These are phyloP conservation scores for Usnea hakonensis DNA, from an alignment of 495 filamentous ascomycete genomes.

Conservation along the genomic window DNA sequence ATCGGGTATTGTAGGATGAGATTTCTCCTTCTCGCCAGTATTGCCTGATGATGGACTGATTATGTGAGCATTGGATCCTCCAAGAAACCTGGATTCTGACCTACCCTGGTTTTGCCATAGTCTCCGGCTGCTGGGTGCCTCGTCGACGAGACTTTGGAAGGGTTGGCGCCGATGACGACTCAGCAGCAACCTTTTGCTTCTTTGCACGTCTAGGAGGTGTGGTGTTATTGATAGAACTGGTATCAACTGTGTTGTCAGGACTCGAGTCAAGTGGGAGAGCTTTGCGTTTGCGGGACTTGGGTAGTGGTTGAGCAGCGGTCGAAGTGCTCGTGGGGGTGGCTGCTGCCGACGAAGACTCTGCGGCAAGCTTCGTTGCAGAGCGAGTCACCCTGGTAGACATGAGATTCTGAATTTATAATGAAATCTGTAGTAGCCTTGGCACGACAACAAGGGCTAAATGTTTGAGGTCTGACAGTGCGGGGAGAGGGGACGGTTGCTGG, in stretches of 20 bases:
- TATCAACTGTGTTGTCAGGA: slow-evolving; percentile 34
- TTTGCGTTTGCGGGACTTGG: slow-evolving; percentile 48
- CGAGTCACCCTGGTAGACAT: slow-evolving; percentile 81
- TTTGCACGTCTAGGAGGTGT: slow-evolving; percentile 44
- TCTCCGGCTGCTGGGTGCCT: slow-evolving; percentile 54
- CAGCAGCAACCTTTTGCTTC: slow-evolving; percentile 38
- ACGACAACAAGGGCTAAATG: not conserved
- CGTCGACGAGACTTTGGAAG: slow-evolving; percentile 46
- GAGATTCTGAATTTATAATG: slow-evolving; percentile 40
- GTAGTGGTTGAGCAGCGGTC: slow-evolving; percentile 8
- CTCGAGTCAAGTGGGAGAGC: slow-evolving; percentile 37
- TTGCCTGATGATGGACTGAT: slow-evolving; percentile 17
- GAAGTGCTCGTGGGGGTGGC: slow-evolving; percentile 15
- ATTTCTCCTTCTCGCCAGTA: slow-evolving; percentile 37
- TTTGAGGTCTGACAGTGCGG: slow-evolving; percentile 6
- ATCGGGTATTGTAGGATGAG: slow-evolving; percentile 39
- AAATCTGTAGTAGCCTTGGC: slow-evolving; percentile 5
- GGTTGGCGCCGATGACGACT: slow-evolving; percentile 23
- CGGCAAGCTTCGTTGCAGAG: slow-evolving; percentile 70
- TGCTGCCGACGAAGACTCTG: slow-evolving; percentile 39
- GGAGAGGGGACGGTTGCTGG: slow-evolving; percentile 8
- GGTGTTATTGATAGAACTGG: slow-evolving; percentile 32
- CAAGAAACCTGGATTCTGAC: slow-evolving; percentile 22
- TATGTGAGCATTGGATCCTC: not conserved
- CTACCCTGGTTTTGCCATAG: slow-evolving; percentile 81